These are phyloP conservation scores for Domatiomyces globalis DNA, from an alignment of 2,329 filamentous ascomycete species.

Conservation along the genomic window DNA sequence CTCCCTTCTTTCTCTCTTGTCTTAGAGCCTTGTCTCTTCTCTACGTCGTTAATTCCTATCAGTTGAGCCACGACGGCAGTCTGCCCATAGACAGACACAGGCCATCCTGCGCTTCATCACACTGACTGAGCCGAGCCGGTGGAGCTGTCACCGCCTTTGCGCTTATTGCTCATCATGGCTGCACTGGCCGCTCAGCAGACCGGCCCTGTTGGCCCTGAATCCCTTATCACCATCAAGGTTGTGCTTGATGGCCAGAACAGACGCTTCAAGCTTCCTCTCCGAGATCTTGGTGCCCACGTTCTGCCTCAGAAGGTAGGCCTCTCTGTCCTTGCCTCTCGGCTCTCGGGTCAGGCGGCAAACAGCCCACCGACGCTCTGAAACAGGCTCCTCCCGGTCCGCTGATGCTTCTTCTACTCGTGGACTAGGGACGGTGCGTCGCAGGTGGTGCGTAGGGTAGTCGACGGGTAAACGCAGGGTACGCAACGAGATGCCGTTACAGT, in stretches of 20 bases:
- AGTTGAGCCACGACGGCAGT: neutral
- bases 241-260: slow-evolving; percentile 59
- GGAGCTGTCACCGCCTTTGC: slow-evolving; percentile 1
- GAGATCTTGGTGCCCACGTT: slow-evolving; percentile 59
- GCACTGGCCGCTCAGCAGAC: slow-evolving; percentile 27
- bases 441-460: too few relatives aligned
- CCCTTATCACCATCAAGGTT: slow-evolving; percentile 74
- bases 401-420: too few relatives aligned
- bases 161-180: slow-evolving; percentile 24
- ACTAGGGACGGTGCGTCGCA: too few relatives aligned
- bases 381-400: too few relatives aligned
- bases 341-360: neutral
- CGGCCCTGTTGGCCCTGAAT: slow-evolving; percentile 46
- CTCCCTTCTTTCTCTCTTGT: too few relatives aligned
- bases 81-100: neutral
- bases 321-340: neutral
- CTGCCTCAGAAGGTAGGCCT: slow-evolving; percentile 72
- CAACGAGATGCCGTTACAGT: too few relatives aligned
- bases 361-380: neutral
- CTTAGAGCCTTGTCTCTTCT: slow-evolving; percentile 2
- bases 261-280: slow-evolving; percentile 78
- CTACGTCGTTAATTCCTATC: slow-evolving; percentile 3
- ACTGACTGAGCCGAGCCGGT: neutral
- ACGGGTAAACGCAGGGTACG: too few relatives aligned
- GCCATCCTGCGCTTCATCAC: neutral